A percentile compares a stretch with the other conserved stretches of the same genome.
phyloP scores from a whole-genome alignment of 768 basidiomycete genomes.

The Hygrophorus russula region DNA sequence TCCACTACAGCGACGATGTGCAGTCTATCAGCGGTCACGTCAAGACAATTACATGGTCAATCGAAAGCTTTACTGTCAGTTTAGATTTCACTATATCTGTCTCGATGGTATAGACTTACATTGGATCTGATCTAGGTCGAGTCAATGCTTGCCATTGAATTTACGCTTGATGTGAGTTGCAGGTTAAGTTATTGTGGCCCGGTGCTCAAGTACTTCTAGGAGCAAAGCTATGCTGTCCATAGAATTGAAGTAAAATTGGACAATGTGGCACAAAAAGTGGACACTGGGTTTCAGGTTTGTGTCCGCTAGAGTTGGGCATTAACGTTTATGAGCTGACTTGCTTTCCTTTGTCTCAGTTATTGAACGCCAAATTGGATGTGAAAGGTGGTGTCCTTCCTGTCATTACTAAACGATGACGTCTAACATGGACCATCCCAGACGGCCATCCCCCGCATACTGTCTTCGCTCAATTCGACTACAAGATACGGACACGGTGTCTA shows the following conservation, averaged over 20 bases:
- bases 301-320: not conserved
- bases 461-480: not conserved
- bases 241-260: not conserved
- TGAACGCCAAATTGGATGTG: not conserved
- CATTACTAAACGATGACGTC: not conserved
- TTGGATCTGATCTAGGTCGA: not conserved
- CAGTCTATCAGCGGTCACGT: not conserved
- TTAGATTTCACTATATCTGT: not conserved
- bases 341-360: not conserved
- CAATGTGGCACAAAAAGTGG: not conserved
- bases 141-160: conserved; percentile 1
- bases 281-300: not conserved
- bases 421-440: not conserved
- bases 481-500: not conserved
- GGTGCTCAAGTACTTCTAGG: not conserved
- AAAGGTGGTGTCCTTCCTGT: not conserved
- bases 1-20: not conserved
- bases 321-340: not conserved
- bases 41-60: not conserved
- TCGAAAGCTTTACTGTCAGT: conserved; percentile 1
- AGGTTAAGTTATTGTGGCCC: not conserved
- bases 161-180: not conserved
- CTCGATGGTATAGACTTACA: not conserved
- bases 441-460: not conserved
- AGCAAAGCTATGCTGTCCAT: not conserved